Conservation (phyloP, 495 filamentous ascomycete species). For the Hypoxylon fragiforme region DNA sequence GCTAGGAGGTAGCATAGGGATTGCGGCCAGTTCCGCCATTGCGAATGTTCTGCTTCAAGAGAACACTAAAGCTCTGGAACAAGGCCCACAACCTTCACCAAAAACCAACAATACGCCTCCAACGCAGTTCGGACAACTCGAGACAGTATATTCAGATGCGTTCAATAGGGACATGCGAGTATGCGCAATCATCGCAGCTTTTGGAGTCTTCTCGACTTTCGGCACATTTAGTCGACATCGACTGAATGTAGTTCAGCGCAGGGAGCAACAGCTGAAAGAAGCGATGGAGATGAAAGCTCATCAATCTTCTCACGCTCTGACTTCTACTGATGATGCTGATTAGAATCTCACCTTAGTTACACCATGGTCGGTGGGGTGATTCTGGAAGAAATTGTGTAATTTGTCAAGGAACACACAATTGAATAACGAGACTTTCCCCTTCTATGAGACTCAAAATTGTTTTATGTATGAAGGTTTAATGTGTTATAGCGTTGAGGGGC, state of each 20-base stretch:
- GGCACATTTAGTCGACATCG: conserved; percentile 37
- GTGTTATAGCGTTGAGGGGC: too few species aligned
- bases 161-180: conserved; percentile 47
- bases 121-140: conserved; percentile 22
- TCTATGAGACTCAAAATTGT: too few species aligned
- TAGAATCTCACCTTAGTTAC: too few species aligned
- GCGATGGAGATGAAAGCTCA: conserved; percentile 1
- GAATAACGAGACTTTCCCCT: too few species aligned
- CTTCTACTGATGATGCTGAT: too few species aligned
- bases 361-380: too few species aligned
- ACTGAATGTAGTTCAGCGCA: conserved; percentile 27
- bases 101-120: conserved; percentile 8
- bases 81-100: conserved; percentile 28
- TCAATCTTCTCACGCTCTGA: conserved; percentile 1
- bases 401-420: too few species aligned
- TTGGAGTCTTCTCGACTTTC: conserved; percentile 37
- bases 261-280: conserved; percentile 24
- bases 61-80: conserved; percentile 22
- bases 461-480: too few species aligned
- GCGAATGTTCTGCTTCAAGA: conserved; percentile 35
- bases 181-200: conserved; percentile 38
- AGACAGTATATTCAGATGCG: conserved; percentile 42
- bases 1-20: conserved; percentile 57
- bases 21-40: conserved; percentile 54
- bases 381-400: too few species aligned